Evolutionary conservation across 129 eudicot genomes (phyloP).

Genomic region (Centella asiatica): DNA sequence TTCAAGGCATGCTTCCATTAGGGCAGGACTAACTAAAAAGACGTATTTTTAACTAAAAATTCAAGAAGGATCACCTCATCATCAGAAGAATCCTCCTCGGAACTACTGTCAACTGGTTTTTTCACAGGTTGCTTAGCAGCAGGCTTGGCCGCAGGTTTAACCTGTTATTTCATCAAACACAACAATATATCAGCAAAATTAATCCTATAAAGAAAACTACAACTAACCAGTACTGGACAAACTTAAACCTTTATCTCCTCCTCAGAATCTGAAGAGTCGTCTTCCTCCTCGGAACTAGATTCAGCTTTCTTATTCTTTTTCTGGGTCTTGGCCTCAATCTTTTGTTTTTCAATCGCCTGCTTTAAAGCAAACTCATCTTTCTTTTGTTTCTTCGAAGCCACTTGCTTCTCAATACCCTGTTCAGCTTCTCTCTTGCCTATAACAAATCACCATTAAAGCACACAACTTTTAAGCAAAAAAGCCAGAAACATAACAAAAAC

Average conservation of each 20-base stretch:
- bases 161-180: conserved; percentile 11
- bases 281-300: conserved; percentile 22
- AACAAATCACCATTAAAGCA: not conserved
- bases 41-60: too few relatives aligned
- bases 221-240: not conserved
- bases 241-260: conserved; percentile 24
- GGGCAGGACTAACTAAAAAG: too few relatives aligned
- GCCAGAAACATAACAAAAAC: not conserved
- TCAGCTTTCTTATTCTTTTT: conserved; percentile 30
- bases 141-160: not conserved
- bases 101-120: not conserved
- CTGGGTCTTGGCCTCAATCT: conserved; percentile 18
- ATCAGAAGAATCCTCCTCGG: conserved; percentile 4
- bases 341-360: conserved; percentile 20
- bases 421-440: conserved; percentile 49
- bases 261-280: conserved; percentile 24
- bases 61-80: conserved; percentile 2
- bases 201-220: not conserved
- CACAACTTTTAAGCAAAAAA: not conserved
- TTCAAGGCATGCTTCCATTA: not conserved
- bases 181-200: not conserved
- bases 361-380: conserved; percentile 15
- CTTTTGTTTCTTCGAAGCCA: conserved; percentile 37
- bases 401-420: conserved; percentile 25
- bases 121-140: not conserved